Evolutionary conservation across 1,139 yeast genomes (phyloP).

Genomic region (Suhomyces atakaporum): DNA sequence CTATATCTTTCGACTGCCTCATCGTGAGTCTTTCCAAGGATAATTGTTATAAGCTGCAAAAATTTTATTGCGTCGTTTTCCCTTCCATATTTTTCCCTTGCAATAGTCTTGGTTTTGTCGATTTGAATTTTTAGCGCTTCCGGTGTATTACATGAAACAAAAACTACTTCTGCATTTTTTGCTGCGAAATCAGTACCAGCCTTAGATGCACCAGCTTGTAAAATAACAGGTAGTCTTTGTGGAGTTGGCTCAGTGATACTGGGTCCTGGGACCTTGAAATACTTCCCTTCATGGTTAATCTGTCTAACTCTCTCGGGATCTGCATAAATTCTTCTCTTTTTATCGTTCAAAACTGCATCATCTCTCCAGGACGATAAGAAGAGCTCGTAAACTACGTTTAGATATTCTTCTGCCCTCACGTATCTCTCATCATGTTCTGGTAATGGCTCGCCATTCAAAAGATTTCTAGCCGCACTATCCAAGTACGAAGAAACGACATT

Average conservation of each 20-base stretch:
- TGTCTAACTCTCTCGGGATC: constrained; percentile 44
- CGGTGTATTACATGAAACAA: constrained; percentile 33
- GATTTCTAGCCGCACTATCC: constrained; percentile 43
- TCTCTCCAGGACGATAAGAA: constrained; percentile 49
- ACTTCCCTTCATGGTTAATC: constrained; percentile 41
- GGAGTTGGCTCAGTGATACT: constrained; percentile 45
- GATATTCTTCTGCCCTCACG: constrained; percentile 43
- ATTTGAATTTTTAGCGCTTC: constrained; percentile 33
- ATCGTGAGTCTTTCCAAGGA: constrained; percentile 39
- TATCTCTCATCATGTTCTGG: constrained; percentile 46
- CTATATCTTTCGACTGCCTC: constrained; percentile 34
- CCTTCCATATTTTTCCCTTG: constrained; percentile 33
- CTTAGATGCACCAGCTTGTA: constrained; percentile 51
- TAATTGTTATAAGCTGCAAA: constrained; percentile 33
- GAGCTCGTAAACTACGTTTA: constrained; percentile 42
- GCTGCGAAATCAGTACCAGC: constrained; percentile 49
- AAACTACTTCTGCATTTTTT: constrained; percentile 46
- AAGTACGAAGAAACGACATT: constrained; percentile 44
- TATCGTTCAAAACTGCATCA: constrained; percentile 40
- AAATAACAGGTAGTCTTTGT: constrained; percentile 46
- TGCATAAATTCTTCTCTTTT: constrained; percentile 31
- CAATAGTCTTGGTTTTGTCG: constrained; percentile 29
- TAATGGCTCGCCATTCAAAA: constrained; percentile 34
- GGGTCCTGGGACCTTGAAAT: constrained; percentile 49
- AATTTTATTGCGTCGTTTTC: constrained; percentile 38